Evolutionary conservation across 768 basidiomycete genomes (phyloP), one percentile per base, ranked within the genome.

Genomic region (Pisolithus tinctorius): DNA sequence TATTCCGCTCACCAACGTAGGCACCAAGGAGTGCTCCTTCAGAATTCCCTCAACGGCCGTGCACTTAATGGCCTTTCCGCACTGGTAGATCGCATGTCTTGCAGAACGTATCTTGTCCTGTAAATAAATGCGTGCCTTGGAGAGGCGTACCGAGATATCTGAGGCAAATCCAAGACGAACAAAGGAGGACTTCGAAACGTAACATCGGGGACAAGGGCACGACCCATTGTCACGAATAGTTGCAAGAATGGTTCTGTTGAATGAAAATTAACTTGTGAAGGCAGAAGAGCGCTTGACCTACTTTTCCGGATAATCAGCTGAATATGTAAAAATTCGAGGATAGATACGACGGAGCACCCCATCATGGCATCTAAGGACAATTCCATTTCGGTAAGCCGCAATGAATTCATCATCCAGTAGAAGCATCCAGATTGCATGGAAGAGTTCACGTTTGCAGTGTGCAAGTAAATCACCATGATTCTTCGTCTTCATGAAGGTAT

Each of bases 151-250:
- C n/a, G 47, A 9, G 14, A 51, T 39, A 46, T 67, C 64, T n/a
- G n/a, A n/a, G n/a, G n/a, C n/a, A n/a, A 50, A 55, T 2, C 64
- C 62, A 10, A 65, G 51, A 3, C 9, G 25, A 16, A 49, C 6
- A 16, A 68, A 60, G 1, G 49, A 7, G 3, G 41, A 39, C 30
- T 60, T 61, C 14, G 47, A 31, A 2, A 63, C 44, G 0, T 55
- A 39, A 51, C 68, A 69, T 4, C 55, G 53, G 6, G 65, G 65
- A 49, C 69, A 70, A 13, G 55, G 63, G 36, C 61, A 65, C 6
- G 31, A 13, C 0, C 63, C 67, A 11, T 62, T 51, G 42, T 67
- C 55, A 0, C 57, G 56, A 3, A 69, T 54, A 2, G 54, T 54
- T 2, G 62, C 66, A 3, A 69, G 38, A 11, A 69, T 50, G 0